Conservation (phyloP, 805 yeast genomes). For the Suhomyces sp. region DNA sequence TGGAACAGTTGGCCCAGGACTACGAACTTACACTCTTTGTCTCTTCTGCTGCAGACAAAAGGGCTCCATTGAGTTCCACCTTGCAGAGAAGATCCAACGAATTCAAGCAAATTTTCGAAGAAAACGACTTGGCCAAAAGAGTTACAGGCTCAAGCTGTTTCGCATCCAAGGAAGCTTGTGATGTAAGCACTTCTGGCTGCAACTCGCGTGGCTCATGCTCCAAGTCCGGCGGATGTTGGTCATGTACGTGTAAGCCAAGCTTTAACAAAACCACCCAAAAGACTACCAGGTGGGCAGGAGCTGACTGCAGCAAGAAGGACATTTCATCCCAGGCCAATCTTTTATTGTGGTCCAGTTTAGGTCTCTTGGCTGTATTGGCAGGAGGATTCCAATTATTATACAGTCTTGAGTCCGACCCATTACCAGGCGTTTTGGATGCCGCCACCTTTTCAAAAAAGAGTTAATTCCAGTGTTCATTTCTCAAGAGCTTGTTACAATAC, state of each 20-base stretch:
- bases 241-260: constrained; percentile 49
- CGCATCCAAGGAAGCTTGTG: constrained; percentile 45
- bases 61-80: constrained; percentile 8
- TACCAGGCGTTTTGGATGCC: constrained; percentile 68
- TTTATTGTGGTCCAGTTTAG: constrained; percentile 63
- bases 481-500: background rate
- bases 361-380: constrained; percentile 43
- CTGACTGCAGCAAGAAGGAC: constrained; percentile 65
- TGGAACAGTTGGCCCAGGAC: constrained; percentile 11
- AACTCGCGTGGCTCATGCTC: constrained; percentile 54
- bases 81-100: constrained; percentile 15
- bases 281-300: constrained; percentile 56
- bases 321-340: constrained; percentile 64
- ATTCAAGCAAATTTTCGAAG: constrained; percentile 13
- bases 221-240: constrained; percentile 42
- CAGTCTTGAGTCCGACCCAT: constrained; percentile 55
- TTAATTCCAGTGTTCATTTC: background rate
- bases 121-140: constrained; percentile 13
- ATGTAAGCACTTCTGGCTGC: constrained; percentile 46
- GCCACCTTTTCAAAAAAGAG: constrained; percentile 47
- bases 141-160: constrained; percentile 29
- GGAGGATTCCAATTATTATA: constrained; percentile 53
- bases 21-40: constrained; percentile 20
- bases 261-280: constrained; percentile 38
- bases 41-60: constrained; percentile 9